Evolutionary conservation across 2,329 filamentous ascomycete genomes (phyloP).

Genomic region (Penicillium sp.): DNA sequence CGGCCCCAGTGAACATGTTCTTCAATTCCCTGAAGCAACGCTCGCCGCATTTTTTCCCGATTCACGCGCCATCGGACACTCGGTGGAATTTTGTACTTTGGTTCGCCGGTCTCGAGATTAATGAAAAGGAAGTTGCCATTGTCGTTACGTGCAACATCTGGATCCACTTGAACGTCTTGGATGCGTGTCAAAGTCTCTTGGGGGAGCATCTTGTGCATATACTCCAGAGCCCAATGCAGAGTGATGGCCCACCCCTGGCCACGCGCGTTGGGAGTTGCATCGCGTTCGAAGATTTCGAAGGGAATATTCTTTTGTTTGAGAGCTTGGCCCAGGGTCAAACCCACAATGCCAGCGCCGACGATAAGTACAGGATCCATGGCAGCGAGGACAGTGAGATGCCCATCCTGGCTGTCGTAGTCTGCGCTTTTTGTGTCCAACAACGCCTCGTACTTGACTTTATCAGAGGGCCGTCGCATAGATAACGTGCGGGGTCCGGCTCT

Average conservation of each 20-base stretch:
- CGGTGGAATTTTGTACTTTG: conserved; percentile 35
- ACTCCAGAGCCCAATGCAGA: conserved; percentile 31
- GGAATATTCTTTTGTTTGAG: conserved; percentile 33
- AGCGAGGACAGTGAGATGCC: not conserved
- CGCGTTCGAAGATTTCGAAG: conserved; percentile 36
- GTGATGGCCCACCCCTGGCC: conserved; percentile 35
- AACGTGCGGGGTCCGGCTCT: conserved; percentile 21
- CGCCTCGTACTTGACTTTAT: not conserved
- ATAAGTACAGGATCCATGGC: conserved; percentile 30
- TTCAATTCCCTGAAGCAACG: conserved; percentile 26
- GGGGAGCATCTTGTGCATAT: conserved; percentile 26
- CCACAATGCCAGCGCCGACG: conserved; percentile 32
- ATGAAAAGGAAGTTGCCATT: conserved; percentile 35
- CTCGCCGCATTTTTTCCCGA: conserved; percentile 27
- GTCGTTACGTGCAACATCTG: conserved; percentile 25
- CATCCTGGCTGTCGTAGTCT: conserved; percentile 1
- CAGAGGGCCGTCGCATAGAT: conserved; percentile 30
- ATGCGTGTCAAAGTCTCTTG: conserved; percentile 20
- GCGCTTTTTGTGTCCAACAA: conserved; percentile 13
- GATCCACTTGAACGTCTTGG: conserved; percentile 28
- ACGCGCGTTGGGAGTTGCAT: conserved; percentile 27
- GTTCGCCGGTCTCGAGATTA: conserved; percentile 32
- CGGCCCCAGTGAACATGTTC: conserved; percentile 26
- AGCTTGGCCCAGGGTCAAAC: conserved; percentile 30
- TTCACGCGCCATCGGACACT: conserved; percentile 33